phyloP scores from a whole-genome alignment of 2,329 filamentous ascomycete species.

The Claviceps sp. region DNA sequence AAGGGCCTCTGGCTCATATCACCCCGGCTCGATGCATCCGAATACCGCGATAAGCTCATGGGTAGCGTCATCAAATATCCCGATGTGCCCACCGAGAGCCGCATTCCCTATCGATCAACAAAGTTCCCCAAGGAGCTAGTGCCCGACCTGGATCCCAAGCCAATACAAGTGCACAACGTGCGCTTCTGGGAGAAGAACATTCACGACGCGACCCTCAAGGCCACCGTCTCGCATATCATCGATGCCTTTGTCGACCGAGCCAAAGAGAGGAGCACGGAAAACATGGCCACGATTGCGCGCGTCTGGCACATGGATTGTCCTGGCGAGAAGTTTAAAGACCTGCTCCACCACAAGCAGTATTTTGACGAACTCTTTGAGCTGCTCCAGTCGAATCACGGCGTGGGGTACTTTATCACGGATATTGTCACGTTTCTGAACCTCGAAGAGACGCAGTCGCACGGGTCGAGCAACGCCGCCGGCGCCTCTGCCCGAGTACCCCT shows the following conservation, averaged over 20 bases:
- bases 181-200: slow-evolving; percentile 16
- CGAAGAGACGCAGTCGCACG: slow-evolving; percentile 9
- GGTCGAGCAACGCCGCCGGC: slow-evolving; percentile 6
- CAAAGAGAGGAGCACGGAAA: slow-evolving; percentile 9
- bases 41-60: slow-evolving; percentile 17
- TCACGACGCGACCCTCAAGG: slow-evolving; percentile 12
- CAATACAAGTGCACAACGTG: slow-evolving; percentile 15
- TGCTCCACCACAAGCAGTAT: slow-evolving; percentile 13
- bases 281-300: slow-evolving; percentile 14
- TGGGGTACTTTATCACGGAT: slow-evolving; percentile 17
- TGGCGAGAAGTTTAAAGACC: slow-evolving; percentile 16
- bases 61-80: slow-evolving; percentile 18
- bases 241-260: slow-evolving; percentile 14
- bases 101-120: slow-evolving; percentile 12
- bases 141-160: slow-evolving; percentile 14
- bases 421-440: slow-evolving; percentile 16
- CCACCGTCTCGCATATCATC: slow-evolving; percentile 15
- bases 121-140: slow-evolving; percentile 13
- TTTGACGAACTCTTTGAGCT: slow-evolving; percentile 16
- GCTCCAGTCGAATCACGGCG: slow-evolving; percentile 11
- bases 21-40: slow-evolving; percentile 14
- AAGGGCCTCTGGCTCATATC: slow-evolving; percentile 15
- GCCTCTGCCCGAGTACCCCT: slow-evolving; percentile 9
- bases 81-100: slow-evolving; percentile 14
- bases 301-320: slow-evolving; percentile 19